Conservation (phyloP, 129 eudicot genomes). For the Flaveria sonorensis region DNA sequence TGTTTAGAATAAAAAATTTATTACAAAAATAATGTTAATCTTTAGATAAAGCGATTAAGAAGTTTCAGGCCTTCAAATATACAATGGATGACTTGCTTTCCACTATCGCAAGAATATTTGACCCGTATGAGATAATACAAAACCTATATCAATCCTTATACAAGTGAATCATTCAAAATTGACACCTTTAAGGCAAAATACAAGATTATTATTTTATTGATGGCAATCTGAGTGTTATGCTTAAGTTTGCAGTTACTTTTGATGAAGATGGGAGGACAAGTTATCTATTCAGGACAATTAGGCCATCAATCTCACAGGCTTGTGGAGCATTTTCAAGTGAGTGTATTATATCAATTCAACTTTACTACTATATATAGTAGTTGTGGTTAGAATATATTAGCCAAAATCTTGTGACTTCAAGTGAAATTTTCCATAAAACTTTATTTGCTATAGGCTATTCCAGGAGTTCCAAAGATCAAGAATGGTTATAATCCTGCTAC, state of each 20-base stretch:
- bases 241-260: constrained; percentile 24
- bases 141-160: not conserved
- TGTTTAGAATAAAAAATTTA: too few relatives aligned
- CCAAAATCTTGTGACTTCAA: not conserved
- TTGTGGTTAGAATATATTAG: not conserved
- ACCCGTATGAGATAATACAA: not conserved
- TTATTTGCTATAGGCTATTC: constrained; percentile 14
- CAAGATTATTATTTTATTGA: not conserved
- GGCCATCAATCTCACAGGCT: constrained; percentile 33
- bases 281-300: constrained; percentile 29
- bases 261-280: constrained; percentile 32
- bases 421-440: not conserved
- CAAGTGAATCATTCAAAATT: not conserved
- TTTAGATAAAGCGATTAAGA: too few relatives aligned
- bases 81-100: not conserved
- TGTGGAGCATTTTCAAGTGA: constrained; percentile 31
- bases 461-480: constrained; percentile 32
- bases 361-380: not conserved
- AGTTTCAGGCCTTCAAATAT: not conserved
- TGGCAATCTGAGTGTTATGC: not conserved
- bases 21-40: too few relatives aligned
- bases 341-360: not conserved
- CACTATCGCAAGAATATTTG: not conserved
- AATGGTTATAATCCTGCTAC: constrained; percentile 34
- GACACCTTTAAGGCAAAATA: not conserved